Percentiles rank a stretch among this genome's conserved stretches.
Conservation (phyloP, 371 early-diverging fungal genomes). For the Cokeromyces recurvatus region DNA sequence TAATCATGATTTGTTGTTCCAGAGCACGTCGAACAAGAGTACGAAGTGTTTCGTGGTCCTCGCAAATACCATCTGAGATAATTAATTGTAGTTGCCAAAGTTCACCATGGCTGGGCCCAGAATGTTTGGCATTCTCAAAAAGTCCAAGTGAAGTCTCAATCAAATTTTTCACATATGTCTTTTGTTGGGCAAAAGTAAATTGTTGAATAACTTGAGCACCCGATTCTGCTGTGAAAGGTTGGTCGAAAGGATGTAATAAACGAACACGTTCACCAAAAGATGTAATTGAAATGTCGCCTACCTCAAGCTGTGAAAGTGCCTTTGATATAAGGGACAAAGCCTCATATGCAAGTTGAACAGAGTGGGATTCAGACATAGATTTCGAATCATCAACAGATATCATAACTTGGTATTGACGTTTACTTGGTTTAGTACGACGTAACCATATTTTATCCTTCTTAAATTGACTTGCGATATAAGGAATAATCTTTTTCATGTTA, state of each 20-base stretch:
- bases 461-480: conserved; percentile 98
- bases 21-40: conserved; percentile 79
- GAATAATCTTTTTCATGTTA: conserved; percentile 99
- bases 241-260: conserved; percentile 90
- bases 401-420: conserved; percentile 97
- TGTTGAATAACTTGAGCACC: conserved; percentile 85
- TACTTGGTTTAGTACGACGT: conserved; percentile 95
- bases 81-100: conserved; percentile 96
- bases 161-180: conserved; percentile 80
- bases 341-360: conserved; percentile 91
- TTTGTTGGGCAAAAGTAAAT: conserved; percentile 89
- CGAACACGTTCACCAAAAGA: conserved; percentile 89
- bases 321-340: conserved; percentile 87
- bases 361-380: conserved; percentile 91
- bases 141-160: conserved; percentile 75
- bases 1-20: conserved; percentile 87
- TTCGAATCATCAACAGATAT: conserved; percentile 98
- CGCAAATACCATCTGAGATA: conserved; percentile 96
- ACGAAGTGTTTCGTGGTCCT: conserved; percentile 82
- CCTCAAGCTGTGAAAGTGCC: conserved; percentile 91
- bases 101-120: conserved; percentile 51
- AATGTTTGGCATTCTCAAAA: conserved; percentile 67
- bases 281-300: conserved; percentile 86
- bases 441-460: conserved; percentile 99
- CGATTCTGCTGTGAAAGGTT: conserved; percentile 81